Percentiles rank a stretch among this genome's conserved stretches.
Conservation (phyloP, 805 yeast species). For the Ogataea kodamae region DNA sequence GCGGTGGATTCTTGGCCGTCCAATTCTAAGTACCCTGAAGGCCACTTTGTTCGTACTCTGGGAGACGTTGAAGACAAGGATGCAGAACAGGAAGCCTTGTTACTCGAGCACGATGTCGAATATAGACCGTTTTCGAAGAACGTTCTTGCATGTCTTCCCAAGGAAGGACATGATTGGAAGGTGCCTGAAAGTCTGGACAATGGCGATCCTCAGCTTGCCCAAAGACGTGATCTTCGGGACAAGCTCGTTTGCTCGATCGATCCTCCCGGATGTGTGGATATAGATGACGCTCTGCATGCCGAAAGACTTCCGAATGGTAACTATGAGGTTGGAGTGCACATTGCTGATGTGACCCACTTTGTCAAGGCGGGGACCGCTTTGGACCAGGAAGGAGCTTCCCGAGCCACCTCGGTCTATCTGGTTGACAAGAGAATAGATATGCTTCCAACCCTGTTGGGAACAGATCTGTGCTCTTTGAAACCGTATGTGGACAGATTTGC, state of each 20-base stretch:
- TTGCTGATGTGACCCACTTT: conserved; percentile 97
- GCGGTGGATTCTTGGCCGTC: conserved; percentile 93
- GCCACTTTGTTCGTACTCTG: conserved; percentile 85
- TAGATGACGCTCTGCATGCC: conserved; percentile 97
- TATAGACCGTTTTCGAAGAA: conserved; percentile 92
- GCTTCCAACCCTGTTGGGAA: conserved; percentile 93
- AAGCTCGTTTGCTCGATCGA: conserved; percentile 91
- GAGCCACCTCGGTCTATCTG: conserved; percentile 95
- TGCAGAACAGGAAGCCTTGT: conserved; percentile 94
- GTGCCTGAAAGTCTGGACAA: conserved; percentile 66
- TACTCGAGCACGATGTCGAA: conserved; percentile 94
- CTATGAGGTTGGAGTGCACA: conserved; percentile 96
- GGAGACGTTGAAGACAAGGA: conserved; percentile 89
- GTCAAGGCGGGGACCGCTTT: conserved; percentile 90
- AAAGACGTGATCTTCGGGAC: conserved; percentile 83
- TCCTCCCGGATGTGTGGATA: conserved; percentile 98
- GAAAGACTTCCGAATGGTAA: conserved; percentile 81
- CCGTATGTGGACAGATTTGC: conserved; percentile 96
- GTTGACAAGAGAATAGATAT: conserved; percentile 98
- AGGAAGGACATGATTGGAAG: conserved; percentile 90
- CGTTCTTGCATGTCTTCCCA: conserved; percentile 87
- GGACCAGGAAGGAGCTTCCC: conserved; percentile 92
- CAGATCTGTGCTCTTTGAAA: conserved; percentile 90
- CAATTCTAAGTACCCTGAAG: conserved; percentile 81
- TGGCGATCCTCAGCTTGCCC: conserved; percentile 51